Evolutionary conservation across 2,329 filamentous ascomycete species (phyloP), one percentile per base, ranked within the genome.

Genomic region (Nemania abortiva): DNA sequence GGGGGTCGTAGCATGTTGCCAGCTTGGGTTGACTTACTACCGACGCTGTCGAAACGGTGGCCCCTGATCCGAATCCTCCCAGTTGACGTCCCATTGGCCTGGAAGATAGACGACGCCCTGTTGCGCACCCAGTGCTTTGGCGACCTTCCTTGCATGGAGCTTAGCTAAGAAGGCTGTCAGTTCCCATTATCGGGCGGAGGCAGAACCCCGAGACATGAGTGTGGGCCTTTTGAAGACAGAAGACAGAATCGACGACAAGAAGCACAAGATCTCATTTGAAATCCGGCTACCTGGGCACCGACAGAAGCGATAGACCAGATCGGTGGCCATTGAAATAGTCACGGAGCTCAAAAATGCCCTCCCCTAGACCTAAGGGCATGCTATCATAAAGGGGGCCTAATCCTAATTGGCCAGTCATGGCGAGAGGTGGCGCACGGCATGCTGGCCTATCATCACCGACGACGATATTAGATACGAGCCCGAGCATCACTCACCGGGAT

Each of bases 21-120:
- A n/a, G 49, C 34, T 54, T 31, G 6, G 18, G 24, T 5, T 27
- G 5, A 78, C 85, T 66, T 82, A 89, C 87, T 89, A 88, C 80
- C 87, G 83, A 49, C 87, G 83, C 75, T 90, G 88, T 53, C 87
- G 84, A 72, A 89, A 89, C 49, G 81, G 79, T 24, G 84, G 85
- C 0, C 84, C 84, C 79, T 86, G 85, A 72, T 90, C 88, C 9
- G 88, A 89, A 78, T 89, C 86, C 74, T 89, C 87, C 72, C 84
- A 89, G n/a, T 80, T 79, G 20, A 79, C 78, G 31, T 85, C 83
- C 1, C 82, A 78, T 73, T 87, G 83, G 24, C 88, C 88, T 0
- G 85, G 85, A 18, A 90, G 81, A 74, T 84, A 89, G 74, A 90
- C 82, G 75, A 90, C 79, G 66, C 88, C 87, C 70, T 83, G 79